phyloP scores from a whole-genome alignment of 2,329 filamentous ascomycete species.

The Grosmannia clavigera region DNA sequence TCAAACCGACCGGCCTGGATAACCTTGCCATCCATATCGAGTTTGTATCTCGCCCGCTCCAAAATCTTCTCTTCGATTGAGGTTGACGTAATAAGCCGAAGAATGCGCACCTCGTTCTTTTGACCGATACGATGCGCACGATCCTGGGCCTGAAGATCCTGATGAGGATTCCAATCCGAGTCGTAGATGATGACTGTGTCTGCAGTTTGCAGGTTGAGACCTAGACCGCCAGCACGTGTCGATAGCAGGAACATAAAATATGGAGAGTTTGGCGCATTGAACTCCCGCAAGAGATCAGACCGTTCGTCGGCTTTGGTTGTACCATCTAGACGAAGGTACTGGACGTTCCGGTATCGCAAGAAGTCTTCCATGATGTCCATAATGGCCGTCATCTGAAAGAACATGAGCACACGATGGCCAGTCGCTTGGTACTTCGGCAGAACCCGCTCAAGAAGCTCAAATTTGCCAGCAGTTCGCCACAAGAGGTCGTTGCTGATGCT shows the following conservation, averaged over 20 bases:
- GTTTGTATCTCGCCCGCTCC: conserved; percentile 91
- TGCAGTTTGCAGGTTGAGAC: conserved; percentile 91
- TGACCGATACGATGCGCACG: conserved; percentile 99
- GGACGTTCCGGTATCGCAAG: conserved; percentile 66
- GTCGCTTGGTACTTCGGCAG: conserved; percentile 86
- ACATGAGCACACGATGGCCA: conserved; percentile 94
- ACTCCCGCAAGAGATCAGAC: conserved; percentile 75
- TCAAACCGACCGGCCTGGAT: conserved; percentile 99
- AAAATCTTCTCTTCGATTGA: conserved; percentile 98
- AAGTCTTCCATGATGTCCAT: conserved; percentile 99
- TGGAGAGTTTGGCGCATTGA: conserved; percentile 80
- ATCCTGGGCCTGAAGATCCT: conserved; percentile 98
- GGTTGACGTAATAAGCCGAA: conserved; percentile 89
- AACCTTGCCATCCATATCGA: conserved; percentile 98
- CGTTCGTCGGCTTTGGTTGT: conserved; percentile 97
- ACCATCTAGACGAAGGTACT: conserved; percentile 87
- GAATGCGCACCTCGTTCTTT: conserved; percentile 97
- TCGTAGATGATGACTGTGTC: conserved; percentile 99
- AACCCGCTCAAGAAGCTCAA: conserved; percentile 85
- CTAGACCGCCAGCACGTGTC: conserved; percentile 93
- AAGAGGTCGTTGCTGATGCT: conserved; percentile 83
- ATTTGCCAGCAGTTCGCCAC: conserved; percentile 94
- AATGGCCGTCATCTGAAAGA: conserved; percentile 99
- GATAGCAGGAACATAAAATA: conserved; percentile 99
- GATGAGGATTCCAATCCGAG: conserved; percentile 98